Percentiles rank a stretch among this genome's conserved stretches.
Evolutionary conservation across 805 yeast species (phyloP).

Genomic region (Debaryomyces prosopidis): DNA sequence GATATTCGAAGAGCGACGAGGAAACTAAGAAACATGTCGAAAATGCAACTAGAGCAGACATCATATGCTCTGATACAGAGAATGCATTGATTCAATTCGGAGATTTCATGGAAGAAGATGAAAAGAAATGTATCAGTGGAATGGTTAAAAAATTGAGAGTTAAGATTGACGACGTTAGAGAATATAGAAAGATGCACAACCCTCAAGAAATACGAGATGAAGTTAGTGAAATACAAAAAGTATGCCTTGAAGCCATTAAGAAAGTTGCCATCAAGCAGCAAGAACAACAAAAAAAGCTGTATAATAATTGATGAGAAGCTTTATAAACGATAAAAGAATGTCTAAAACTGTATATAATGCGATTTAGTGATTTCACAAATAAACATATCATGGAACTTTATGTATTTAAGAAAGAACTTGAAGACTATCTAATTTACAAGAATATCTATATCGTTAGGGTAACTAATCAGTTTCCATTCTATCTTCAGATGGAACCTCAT

Average conservation of each 20-base stretch:
- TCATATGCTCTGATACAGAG: constrained; percentile 84
- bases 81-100: constrained; percentile 76
- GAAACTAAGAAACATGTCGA: constrained; percentile 62
- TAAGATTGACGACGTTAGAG: constrained; percentile 36
- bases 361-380: not conserved
- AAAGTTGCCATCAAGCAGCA: constrained; percentile 39
- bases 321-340: too few species aligned
- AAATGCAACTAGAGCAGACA: constrained; percentile 76
- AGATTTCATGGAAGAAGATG: constrained; percentile 47
- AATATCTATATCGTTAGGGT: constrained; percentile 1
- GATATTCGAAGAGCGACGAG: constrained; percentile 60
- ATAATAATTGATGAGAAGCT: constrained; percentile 3
- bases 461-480: constrained; percentile 44
- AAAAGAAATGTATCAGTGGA: constrained; percentile 33
- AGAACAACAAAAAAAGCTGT: constrained; percentile 8
- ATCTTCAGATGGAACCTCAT: constrained; percentile 19
- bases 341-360: too few species aligned
- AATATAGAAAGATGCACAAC: constrained; percentile 29
- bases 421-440: constrained; percentile 6
- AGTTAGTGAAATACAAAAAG: constrained; percentile 38
- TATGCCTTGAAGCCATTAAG: constrained; percentile 39
- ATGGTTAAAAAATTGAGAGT: constrained; percentile 20
- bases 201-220: constrained; percentile 31
- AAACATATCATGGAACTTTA: not conserved
- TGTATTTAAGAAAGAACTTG: not conserved